Base-by-base conservation (phyloP, 441 rosid genomes). In the Euphorbia celastroides region DNA sequence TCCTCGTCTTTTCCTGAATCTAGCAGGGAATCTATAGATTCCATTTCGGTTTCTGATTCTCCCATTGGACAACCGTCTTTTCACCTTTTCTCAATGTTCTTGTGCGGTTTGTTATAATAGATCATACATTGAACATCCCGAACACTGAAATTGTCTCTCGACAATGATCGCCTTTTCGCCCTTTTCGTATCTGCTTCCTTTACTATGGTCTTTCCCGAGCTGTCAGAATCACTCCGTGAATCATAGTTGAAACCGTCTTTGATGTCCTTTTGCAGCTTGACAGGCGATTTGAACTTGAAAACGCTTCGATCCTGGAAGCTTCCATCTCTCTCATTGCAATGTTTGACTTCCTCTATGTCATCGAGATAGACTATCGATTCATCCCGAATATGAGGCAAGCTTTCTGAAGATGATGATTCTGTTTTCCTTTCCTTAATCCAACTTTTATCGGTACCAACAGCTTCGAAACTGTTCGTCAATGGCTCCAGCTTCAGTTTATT, bases 221-320 rank as follows among this genome's bases (percentile, higher is more conserved):
- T 52, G 27, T 48, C 77, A 67, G 70, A 74, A 30, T 79, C 78
- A 65, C 72, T 71, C 65, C 57, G 28, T 5, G 64, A 42, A 30
- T 70, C 83, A 14, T 70, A 34, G 7, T 67, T 65, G 16, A 12
- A 52, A 11, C 36, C 41, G 16, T 63, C 79, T 66, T 42, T 44
- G n/a, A 34, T 71, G 57, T 7, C 50, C 23, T 57, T 67, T 2
- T 69, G 58, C 44, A 69, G 7, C 25, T 44, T 44, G 50, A 56
- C 7, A 23, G 68, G 70, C 42, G 74, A 74, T 67, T 48, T 79
- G 86, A 93, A 88, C 81, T 82, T 88, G 79, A 90, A 87, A 28
- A 80, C 55, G 46, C 92, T 81, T 48, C 79, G 83, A 57, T 93
- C 93, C 73, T 79, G 85, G 30, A 30, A 59, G 65, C 66, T 67